phyloP scores from a whole-genome alignment of 208 protist genomes.

The Acanthamoeba castellanii region DNA sequence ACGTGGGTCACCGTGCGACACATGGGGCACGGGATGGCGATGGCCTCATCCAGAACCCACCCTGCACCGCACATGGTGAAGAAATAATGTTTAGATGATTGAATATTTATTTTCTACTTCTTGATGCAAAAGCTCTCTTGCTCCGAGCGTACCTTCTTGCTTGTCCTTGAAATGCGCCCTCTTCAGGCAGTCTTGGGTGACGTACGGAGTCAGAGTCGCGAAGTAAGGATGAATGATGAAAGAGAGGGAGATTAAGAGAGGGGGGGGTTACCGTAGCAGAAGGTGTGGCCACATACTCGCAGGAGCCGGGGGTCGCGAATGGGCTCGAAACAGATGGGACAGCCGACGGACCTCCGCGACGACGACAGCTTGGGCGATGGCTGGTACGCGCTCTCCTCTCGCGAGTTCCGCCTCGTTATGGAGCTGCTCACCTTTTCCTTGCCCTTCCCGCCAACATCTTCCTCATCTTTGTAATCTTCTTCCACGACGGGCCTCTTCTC shows the following conservation, averaged over 20 bases:
- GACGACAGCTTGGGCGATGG: conserved; percentile 54
- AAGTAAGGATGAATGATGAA: neutral
- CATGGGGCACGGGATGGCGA: conserved; percentile 66
- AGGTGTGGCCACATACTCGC: conserved; percentile 63
- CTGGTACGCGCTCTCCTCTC: neutral
- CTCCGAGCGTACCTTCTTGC: neutral
- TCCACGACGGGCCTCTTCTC: neutral
- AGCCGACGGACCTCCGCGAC: neutral
- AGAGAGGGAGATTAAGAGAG: neutral
- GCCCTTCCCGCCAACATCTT: neutral
- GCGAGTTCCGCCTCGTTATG: neutral
- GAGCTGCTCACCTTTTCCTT: neutral
- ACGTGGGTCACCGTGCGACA: conserved; percentile 64
- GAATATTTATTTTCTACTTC: neutral
- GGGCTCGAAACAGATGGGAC: conserved; percentile 76
- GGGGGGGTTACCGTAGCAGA: conserved; percentile 45
- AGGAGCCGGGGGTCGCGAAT: conserved; percentile 70
- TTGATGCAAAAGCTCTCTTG: neutral
- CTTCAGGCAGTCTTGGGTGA: conserved; percentile 8
- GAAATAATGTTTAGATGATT: neutral
- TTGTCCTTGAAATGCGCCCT: conserved; percentile 60
- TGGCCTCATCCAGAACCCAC: conserved; percentile 12
- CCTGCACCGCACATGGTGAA: neutral
- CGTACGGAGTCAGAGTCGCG: neutral
- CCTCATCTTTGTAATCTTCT: neutral